These are phyloP conservation scores for Capronia americana DNA, from an alignment of 2,329 filamentous ascomycete species.

Conservation along the genomic window DNA sequence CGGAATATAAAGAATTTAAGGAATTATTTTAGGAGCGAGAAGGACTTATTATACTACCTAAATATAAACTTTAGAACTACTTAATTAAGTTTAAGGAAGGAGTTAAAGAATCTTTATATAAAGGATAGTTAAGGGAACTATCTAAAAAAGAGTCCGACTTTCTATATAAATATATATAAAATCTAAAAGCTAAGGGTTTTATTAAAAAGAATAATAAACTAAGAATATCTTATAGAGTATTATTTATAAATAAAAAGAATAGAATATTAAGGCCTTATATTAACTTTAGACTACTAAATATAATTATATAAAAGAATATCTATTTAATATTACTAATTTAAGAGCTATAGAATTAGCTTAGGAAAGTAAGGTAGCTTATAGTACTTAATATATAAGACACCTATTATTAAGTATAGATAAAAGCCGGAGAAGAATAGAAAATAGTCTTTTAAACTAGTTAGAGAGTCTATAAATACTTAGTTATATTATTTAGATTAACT, in stretches of 20 bases:
- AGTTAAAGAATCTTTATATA: background rate
- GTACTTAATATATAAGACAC: background rate
- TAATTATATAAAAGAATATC: background rate
- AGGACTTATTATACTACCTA: background rate
- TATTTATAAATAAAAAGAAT: background rate
- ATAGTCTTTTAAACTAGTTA: conserved; percentile 32
- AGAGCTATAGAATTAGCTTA: background rate
- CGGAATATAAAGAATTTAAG: background rate
- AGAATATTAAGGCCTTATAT: background rate
- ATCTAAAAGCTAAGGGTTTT: background rate
- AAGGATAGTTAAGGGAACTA: background rate
- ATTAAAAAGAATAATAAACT: too few relatives aligned
- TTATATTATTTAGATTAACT: conserved; percentile 5
- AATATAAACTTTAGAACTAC: background rate
- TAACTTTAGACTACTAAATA: background rate
- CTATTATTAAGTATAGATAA: conserved; percentile 32
- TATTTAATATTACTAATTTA: background rate
- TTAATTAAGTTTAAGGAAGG: background rate
- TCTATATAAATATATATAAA: too few relatives aligned
- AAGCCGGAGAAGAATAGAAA: conserved; percentile 37
- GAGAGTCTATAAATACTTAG: conserved; percentile 20
- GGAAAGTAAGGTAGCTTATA: background rate
- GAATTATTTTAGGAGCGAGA: background rate
- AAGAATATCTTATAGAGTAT: background rate
- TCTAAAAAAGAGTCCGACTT: too few relatives aligned